Conservation (phyloP, 345 rosid species). For the Moricandia moricandioides region DNA sequence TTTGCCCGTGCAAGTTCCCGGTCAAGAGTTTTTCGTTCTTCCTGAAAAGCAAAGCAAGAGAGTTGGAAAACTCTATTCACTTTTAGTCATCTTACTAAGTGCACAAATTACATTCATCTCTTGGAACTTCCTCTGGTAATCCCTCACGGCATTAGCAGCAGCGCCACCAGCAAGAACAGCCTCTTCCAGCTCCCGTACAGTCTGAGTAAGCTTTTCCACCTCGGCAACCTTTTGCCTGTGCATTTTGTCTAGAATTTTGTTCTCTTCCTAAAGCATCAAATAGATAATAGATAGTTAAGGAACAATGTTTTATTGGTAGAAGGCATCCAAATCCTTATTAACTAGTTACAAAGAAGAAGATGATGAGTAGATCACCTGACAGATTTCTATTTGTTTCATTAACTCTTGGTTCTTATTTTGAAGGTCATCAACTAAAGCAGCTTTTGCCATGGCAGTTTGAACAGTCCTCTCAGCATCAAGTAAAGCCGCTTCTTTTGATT, state of each 20-base stretch:
- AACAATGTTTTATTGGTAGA: background rate
- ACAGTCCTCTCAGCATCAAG: conserved; percentile 96
- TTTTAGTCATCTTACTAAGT: background rate
- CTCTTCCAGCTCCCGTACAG: conserved; percentile 95
- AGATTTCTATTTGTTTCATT: conserved; percentile 94
- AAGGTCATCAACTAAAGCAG: conserved; percentile 97
- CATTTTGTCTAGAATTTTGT: conserved; percentile 93
- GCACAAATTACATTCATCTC: conserved; percentile 81
- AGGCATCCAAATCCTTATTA: background rate
- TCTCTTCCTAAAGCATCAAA: conserved; percentile 69
- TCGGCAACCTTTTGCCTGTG: conserved; percentile 96
- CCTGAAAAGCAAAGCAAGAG: conserved; percentile 44
- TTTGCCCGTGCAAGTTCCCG: conserved; percentile 96
- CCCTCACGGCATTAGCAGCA: conserved; percentile 97
- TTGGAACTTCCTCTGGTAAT: conserved; percentile 95
- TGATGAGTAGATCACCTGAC: conserved; percentile 61
- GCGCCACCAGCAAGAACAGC: conserved; percentile 99
- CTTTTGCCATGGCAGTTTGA: conserved; percentile 83
- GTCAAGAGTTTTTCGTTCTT: conserved; percentile 95
- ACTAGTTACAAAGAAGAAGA: background rate
- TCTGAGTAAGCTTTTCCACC: conserved; percentile 97
- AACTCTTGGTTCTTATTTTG: conserved; percentile 96
- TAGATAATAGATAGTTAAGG: background rate
- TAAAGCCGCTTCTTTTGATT: conserved; percentile 93
- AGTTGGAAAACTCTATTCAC: background rate